These are phyloP conservation scores for Isoetes engelmannii DNA, from an alignment of 83 land plant species.

Conservation along the genomic window DNA sequence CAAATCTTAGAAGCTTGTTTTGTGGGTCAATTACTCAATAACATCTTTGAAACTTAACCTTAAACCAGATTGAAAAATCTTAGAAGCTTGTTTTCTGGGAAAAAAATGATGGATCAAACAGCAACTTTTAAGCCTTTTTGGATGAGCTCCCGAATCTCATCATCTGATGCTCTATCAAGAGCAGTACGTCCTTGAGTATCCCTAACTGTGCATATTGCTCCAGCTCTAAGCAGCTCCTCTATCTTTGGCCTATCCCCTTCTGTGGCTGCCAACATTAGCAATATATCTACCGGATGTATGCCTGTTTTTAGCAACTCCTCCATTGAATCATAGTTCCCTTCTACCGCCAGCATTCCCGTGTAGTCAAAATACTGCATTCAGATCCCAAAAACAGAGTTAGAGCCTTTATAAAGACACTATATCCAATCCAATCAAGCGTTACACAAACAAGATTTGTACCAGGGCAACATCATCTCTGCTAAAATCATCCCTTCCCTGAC, in stretches of 20 bases:
- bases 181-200: conserved; percentile 86
- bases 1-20: too few relatives aligned
- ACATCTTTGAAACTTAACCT: too few relatives aligned
- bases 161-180: conserved; percentile 60
- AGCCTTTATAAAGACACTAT: too few relatives aligned
- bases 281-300: conserved; percentile 81
- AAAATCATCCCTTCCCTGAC: conserved; percentile 58
- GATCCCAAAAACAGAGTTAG: too few relatives aligned
- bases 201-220: conserved; percentile 61
- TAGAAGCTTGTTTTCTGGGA: too few relatives aligned
- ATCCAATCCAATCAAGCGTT: too few relatives aligned
- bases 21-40: too few relatives aligned
- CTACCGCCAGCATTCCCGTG: conserved; percentile 97
- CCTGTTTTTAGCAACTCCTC: conserved; percentile 68
- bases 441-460: conserved; percentile 19
- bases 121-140: not conserved
- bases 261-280: conserved; percentile 77
- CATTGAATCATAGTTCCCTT: conserved; percentile 92
- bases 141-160: conserved; percentile 63
- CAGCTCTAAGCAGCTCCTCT: conserved; percentile 85
- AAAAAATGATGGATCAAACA: too few relatives aligned
- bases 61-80: too few relatives aligned
- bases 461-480: conserved; percentile 69
- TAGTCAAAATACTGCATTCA: conserved; percentile 85
- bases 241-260: conserved; percentile 92